Evolutionary conservation across 2,329 filamentous ascomycete species (phyloP).

Genomic region (Trichoderma sp.): DNA sequence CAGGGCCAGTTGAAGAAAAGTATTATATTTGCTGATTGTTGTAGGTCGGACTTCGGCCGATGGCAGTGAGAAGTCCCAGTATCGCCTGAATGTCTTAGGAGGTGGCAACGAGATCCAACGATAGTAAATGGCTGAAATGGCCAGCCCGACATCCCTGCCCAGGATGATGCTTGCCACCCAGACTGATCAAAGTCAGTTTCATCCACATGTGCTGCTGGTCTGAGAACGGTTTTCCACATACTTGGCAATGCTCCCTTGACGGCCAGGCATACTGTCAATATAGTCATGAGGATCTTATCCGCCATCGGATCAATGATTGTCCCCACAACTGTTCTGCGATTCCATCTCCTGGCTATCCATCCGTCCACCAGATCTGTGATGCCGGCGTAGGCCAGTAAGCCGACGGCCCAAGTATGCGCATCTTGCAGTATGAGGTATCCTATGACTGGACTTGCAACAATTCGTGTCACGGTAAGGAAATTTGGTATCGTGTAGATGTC

Average conservation of each 20-base stretch:
- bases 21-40: constrained; percentile 87
- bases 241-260: constrained; percentile 77
- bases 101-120: constrained; percentile 91
- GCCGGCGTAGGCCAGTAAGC: constrained; percentile 87
- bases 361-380: constrained; percentile 91
- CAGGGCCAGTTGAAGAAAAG: constrained; percentile 81
- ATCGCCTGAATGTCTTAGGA: constrained; percentile 86
- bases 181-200: constrained; percentile 43
- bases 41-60: constrained; percentile 82
- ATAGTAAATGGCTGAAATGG: constrained; percentile 86
- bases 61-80: constrained; percentile 96
- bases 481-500: constrained; percentile 98
- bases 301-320: constrained; percentile 96
- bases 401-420: constrained; percentile 72
- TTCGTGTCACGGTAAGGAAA: constrained; percentile 80
- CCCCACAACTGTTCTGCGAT: constrained; percentile 88
- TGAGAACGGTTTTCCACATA: constrained; percentile 40
- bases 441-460: constrained; percentile 77
- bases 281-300: constrained; percentile 94
- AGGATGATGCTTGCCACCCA: constrained; percentile 90
- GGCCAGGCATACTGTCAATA: constrained; percentile 80
- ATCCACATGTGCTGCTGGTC: not conserved
- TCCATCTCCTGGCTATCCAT: constrained; percentile 85
- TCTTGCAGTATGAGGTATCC: constrained; percentile 87
- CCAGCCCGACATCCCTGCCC: constrained; percentile 80